Base-by-base conservation (phyloP, 1,284 basidiomycete genomes). In the Pterulicium gracile region DNA sequence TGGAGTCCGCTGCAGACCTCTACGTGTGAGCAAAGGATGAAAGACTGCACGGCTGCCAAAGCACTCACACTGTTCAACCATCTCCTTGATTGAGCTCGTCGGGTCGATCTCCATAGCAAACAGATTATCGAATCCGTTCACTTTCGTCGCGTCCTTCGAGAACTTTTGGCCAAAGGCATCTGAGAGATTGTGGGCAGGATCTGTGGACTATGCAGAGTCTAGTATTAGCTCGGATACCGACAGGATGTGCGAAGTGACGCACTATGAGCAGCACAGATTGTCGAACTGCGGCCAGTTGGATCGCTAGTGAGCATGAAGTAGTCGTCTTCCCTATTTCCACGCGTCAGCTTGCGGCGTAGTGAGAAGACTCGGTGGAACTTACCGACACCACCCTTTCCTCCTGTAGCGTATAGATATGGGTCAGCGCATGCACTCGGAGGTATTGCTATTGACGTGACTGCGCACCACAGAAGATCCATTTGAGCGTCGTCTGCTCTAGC, bases 31-130 rank as follows among this genome's bases (percentile, higher is more conserved):
- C 47, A n/a, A 46, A 43, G 27, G 18, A 42, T 17, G 36, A 18
- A 23, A 19, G 43, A 21, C 7, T 39, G 36, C 13, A 35, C 40
- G 45, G 18, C 42, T 44, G 24, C 1, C 3, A 35, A 23, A 12
- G 17, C 17, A 68, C 79, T 50, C 58, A 94, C 92, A 95, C 60
- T 91, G 84, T 61, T 98, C 95, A 36, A 98, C 89, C 95, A 98
- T 98, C 70, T 98, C 95, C 65, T 98, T 93, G 56, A 98, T 88
- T 35, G 89, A 85, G 55, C 90, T 89, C 48, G 90, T 95, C 3
- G 95, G 95, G 67, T 99, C 95, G 61, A 99, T 98, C 69, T 99
- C 95, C 95, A 99, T 99, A 0, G 96, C 95, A 58, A 67, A 95
- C 35, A 99, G 77, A 68, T 99, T 99, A 55, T 89, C 81, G 56